Conservation (phyloP, 2,329 filamentous ascomycete genomes). For the Leptographium galeiforme region DNA sequence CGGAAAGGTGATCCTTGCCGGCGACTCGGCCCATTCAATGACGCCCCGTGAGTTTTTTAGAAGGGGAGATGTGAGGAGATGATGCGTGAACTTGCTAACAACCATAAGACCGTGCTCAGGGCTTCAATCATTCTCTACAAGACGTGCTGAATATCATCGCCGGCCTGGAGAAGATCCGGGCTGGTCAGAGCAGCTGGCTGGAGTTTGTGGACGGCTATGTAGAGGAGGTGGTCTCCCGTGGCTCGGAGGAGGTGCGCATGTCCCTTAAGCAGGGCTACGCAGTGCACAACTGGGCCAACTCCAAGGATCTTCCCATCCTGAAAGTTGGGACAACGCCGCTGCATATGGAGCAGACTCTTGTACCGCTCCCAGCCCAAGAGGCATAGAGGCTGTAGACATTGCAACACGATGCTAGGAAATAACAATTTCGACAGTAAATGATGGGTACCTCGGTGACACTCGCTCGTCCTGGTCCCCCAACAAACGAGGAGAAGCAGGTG, state of each 20-base stretch:
- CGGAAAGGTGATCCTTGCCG: slow-evolving; percentile 2
- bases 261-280: slow-evolving; percentile 3
- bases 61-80: no score
- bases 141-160: slow-evolving; percentile 4
- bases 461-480: no score
- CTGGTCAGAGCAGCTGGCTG: not conserved
- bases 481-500: no score
- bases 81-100: not conserved
- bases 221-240: not conserved
- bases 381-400: not conserved
- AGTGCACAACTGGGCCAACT: slow-evolving; percentile 3
- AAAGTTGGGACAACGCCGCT: slow-evolving; percentile 2
- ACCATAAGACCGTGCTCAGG: slow-evolving; percentile 1
- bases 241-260: slow-evolving; percentile 4
- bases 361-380: not conserved
- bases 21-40: slow-evolving; percentile 2
- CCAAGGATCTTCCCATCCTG: slow-evolving; percentile 2
- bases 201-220: slow-evolving; percentile 3
- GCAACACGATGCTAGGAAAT: no score
- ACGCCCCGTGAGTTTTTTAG: not conserved
- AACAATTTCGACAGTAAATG: no score
- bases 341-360: slow-evolving; percentile 3
- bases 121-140: slow-evolving; percentile 2
- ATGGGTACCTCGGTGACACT: no score
- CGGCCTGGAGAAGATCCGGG: not conserved